These are phyloP conservation scores for Mycena rebaudengoi DNA, from an alignment of 768 basidiomycete species.

Conservation along the genomic window DNA sequence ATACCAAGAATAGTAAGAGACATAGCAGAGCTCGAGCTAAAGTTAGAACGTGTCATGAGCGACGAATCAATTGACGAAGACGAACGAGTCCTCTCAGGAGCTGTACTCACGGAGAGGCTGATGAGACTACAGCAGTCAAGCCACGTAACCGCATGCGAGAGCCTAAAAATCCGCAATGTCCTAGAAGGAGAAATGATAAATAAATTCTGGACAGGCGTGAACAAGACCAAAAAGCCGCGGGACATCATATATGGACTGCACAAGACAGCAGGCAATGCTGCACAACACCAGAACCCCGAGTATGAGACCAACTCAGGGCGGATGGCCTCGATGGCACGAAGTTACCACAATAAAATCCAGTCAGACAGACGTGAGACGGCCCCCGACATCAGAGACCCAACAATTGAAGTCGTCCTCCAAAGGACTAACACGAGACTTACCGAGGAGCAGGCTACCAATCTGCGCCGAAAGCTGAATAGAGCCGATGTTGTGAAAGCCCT, in stretches of 20 bases:
- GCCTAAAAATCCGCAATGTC: neutral
- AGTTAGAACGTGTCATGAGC: neutral
- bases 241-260: neutral
- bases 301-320: neutral
- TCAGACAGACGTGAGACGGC: neutral
- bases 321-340: neutral
- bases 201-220: neutral
- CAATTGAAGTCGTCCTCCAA: neutral
- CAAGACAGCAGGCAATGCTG: no score
- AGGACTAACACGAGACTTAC: neutral
- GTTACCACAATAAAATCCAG: neutral
- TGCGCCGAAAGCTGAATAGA: no score
- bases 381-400: neutral
- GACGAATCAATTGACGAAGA: neutral
- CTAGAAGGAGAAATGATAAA: no score
- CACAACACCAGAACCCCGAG: no score
- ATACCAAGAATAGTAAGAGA: neutral
- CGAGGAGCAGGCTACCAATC: conserved; percentile 8
- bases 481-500: no score
- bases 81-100: neutral
- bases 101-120: neutral
- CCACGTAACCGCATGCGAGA: neutral
- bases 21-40: neutral
- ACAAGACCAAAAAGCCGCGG: neutral
- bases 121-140: neutral